Evolutionary conservation across 2,329 filamentous ascomycete genomes (phyloP).

Genomic region (Fusarium sp.): DNA sequence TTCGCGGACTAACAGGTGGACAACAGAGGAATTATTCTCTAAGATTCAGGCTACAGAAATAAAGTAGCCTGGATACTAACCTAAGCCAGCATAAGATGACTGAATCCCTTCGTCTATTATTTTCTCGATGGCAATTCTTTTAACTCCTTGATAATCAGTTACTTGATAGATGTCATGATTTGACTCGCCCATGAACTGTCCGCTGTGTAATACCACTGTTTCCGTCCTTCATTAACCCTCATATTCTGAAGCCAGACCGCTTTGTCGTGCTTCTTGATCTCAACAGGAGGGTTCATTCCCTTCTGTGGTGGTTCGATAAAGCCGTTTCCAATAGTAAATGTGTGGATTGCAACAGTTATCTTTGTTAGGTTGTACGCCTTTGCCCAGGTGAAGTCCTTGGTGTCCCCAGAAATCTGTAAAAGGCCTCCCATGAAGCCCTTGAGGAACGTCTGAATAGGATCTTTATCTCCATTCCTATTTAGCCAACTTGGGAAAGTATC

Average conservation of each 20-base stretch:
- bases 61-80: too few relatives aligned
- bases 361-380: neutral
- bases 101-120: too few relatives aligned
- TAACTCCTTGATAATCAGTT: neutral
- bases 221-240: neutral
- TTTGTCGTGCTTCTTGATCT: neutral
- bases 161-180: neutral
- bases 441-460: fast-evolving
- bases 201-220: neutral
- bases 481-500: neutral
- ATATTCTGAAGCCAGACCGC: neutral
- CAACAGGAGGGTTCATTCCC: fast-evolving
- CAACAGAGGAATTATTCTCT: too few relatives aligned
- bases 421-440: fast-evolving
- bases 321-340: fast-evolving
- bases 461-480: fast-evolving
- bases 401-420: fast-evolving
- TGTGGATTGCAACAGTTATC: fast-evolving
- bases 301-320: neutral
- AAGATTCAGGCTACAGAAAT: too few relatives aligned
- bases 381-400: neutral
- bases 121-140: neutral
- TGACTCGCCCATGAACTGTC: neutral
- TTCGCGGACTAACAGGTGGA: too few relatives aligned
- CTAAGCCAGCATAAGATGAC: too few relatives aligned